Evolutionary conservation across 495 filamentous ascomycete genomes (phyloP).

Genomic region (Tuber indicum): DNA sequence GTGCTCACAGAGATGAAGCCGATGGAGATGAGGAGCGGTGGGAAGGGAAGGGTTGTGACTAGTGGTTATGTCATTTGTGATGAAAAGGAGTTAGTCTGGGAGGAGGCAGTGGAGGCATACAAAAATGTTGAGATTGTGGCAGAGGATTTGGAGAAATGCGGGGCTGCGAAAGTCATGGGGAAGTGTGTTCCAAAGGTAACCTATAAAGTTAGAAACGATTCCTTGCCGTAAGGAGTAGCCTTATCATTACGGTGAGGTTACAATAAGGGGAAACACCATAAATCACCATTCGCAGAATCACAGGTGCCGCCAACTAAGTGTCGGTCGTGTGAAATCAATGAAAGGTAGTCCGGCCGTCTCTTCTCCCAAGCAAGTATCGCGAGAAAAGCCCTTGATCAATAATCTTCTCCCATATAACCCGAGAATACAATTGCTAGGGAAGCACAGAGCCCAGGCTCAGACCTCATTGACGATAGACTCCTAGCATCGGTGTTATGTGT

Average conservation of each 20-base stretch:
- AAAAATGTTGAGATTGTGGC: slow-evolving; percentile 44
- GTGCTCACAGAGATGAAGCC: slow-evolving; percentile 35
- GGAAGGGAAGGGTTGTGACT: slow-evolving; percentile 26
- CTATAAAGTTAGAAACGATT: slow-evolving; percentile 46
- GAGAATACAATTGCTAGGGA: background rate
- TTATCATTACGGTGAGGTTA: background rate
- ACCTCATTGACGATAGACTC: background rate
- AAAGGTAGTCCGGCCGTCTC: background rate
- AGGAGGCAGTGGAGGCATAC: slow-evolving; percentile 46
- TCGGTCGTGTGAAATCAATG: background rate
- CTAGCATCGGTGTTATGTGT: background rate
- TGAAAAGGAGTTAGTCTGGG: slow-evolving; percentile 45
- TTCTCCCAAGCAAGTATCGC: background rate
- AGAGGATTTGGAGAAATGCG: slow-evolving; percentile 41
- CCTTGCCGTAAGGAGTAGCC: background rate
- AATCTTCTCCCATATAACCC: background rate
- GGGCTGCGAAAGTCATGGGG: slow-evolving; percentile 40
- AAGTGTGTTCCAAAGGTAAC: slow-evolving; percentile 43
- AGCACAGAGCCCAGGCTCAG: background rate
- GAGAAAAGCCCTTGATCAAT: background rate
- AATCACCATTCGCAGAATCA: background rate
- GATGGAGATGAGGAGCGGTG: background rate
- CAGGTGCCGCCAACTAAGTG: background rate
- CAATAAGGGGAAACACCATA: background rate
- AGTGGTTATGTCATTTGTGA: slow-evolving; percentile 45